Conservation (phyloP, 495 filamentous ascomycete genomes). For the Cryomyces minteri region DNA sequence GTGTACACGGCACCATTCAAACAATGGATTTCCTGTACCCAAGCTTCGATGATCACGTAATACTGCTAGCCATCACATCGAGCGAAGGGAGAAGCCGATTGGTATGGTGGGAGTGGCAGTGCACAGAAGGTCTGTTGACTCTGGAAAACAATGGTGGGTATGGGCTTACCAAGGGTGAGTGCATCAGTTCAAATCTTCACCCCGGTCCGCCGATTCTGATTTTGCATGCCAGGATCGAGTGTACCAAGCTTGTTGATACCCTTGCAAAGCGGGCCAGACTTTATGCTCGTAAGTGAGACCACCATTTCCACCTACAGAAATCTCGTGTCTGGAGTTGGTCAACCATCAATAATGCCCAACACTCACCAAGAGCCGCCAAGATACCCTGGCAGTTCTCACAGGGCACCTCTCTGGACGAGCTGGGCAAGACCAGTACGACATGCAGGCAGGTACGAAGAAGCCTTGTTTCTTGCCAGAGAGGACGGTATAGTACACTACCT, state of each 20-base stretch:
- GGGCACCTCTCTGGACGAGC: constrained; percentile 14
- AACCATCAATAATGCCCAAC: neutral
- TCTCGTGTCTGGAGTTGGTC: constrained; percentile 1
- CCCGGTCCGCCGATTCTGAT: neutral
- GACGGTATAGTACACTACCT: constrained; percentile 34
- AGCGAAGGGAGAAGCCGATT: constrained; percentile 40
- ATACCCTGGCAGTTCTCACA: constrained; percentile 5
- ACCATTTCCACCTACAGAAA: constrained; percentile 1
- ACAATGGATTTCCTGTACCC: constrained; percentile 81
- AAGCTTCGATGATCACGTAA: constrained; percentile 40
- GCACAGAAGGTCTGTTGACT: constrained; percentile 15
- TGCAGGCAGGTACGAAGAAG: constrained; percentile 4
- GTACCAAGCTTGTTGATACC: constrained; percentile 8
- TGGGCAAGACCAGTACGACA: constrained; percentile 13
- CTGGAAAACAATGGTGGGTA: constrained; percentile 25
- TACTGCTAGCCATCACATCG: constrained; percentile 55
- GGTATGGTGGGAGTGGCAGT: constrained; percentile 60
- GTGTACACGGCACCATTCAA: constrained; percentile 54
- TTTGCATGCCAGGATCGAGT: neutral
- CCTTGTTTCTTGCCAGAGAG: constrained; percentile 23
- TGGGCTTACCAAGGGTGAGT: constrained; percentile 25
- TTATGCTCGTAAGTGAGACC: constrained; percentile 7
- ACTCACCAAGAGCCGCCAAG: neutral
- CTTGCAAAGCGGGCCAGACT: constrained; percentile 5
- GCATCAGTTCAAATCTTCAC: neutral